Base-by-base conservation (phyloP, 257 asterid genomes). In the Solanum chiquidenum region DNA sequence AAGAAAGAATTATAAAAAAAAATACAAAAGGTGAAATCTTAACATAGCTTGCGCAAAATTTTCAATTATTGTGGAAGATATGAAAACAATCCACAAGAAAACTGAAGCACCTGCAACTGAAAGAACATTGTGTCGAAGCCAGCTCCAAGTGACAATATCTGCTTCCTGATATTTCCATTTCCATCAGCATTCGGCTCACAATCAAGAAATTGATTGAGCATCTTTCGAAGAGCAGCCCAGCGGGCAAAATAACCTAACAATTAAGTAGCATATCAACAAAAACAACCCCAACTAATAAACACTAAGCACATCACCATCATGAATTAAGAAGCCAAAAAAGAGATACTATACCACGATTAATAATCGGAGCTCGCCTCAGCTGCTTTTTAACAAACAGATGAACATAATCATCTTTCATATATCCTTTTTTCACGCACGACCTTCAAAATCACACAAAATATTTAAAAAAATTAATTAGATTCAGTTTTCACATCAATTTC, bases 121-220 rank as follows among this genome's bases (percentile, higher is more conserved):
- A 97, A 97, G 91, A 89, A 96, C 83, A 97, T 93, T 10, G 99
- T 95, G 88, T 97, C 99, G 88, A 95, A 97, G 88, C 99, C 99
- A 92, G 99, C 99, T 60, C 99, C 99, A 55, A 97, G 95, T 11
- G 98, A 97, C 88, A 96, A 64, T 88, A 96, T 93, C 93, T 96
- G 99, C 94, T 97, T 96, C 94, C 90, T 94, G 66, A 85, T 69
- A 46, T 69, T 87, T 87, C 89, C 92, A 89, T 87, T 90, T 87
- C 83, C 93, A 84, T 90, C 92, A 55, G 37, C 77, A 86, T 88
- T 90, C 20, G 73, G 76, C 80, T 88, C 92, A 89, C 93, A 88
- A 88, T 94, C 94, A 74, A 97, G 98, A 93, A 97, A 97, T 86
- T 97, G 93, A 89, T 91, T 83, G 38, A 97, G 95, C 87, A 97